These are phyloP conservation scores for Ceratocystis variospora DNA, from an alignment of 2,329 filamentous ascomycete genomes.

Conservation along the genomic window DNA sequence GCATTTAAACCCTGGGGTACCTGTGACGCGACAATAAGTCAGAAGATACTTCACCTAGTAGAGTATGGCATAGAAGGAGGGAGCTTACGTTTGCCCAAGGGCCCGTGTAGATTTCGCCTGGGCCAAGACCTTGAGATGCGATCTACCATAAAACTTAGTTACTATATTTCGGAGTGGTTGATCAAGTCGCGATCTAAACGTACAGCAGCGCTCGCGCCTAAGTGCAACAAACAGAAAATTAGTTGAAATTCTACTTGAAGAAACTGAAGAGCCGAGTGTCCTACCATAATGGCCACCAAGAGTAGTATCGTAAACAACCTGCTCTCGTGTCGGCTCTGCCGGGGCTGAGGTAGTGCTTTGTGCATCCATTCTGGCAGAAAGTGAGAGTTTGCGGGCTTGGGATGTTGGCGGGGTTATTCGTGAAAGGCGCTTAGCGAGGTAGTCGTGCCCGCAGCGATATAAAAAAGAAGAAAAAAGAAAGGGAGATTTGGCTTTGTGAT, in stretches of 20 bases:
- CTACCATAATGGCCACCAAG: conserved; percentile 68
- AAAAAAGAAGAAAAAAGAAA: background rate
- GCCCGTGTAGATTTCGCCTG: conserved; percentile 86
- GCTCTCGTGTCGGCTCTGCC: conserved; percentile 42
- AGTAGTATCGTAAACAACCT: conserved; percentile 56
- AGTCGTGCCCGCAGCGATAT: background rate
- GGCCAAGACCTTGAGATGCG: conserved; percentile 72
- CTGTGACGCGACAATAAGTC: conserved; percentile 32
- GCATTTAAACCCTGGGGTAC: conserved; percentile 90
- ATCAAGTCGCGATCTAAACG: conserved; percentile 14
- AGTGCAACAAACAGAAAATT: conserved; percentile 19
- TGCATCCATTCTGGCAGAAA: conserved; percentile 1
- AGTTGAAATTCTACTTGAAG: background rate
- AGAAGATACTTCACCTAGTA: background rate
- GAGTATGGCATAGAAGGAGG: background rate
- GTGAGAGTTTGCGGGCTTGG: background rate
- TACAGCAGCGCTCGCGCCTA: conserved; percentile 37
- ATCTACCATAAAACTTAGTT: conserved; percentile 39
- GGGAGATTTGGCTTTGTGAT: background rate
- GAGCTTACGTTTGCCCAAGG: conserved; percentile 80
- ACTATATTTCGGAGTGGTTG: background rate
- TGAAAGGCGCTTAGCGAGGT: background rate
- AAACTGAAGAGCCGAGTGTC: background rate
- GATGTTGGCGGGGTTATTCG: background rate
- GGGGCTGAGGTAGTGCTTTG: background rate